Evolutionary conservation across 129 eudicot genomes (phyloP), one percentile per base, ranked within the genome.

Genomic region (Centella asiatica): DNA sequence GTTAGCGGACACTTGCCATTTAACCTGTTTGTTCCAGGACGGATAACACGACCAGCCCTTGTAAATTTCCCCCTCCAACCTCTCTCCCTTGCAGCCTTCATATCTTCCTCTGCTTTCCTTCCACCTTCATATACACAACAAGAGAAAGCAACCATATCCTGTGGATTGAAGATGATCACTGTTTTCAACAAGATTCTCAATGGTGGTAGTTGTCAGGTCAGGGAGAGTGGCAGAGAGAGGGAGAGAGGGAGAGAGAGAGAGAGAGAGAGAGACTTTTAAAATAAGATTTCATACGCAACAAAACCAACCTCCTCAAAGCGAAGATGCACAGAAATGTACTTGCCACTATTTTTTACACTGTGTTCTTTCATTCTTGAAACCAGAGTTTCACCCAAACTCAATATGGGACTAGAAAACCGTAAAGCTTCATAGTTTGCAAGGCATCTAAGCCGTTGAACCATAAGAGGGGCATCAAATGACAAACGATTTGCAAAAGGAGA

Each of bases 81-180:
- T 73, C 82, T 84, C 78, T 92, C 99, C 62, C 99, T 82, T 68
- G 99, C 99, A 69, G 92, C 99, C 57, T 75, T 80, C 99, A 92
- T 92, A 71, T 87, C 92, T 73, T 74, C 67, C 62, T 71, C 74
- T 65, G 85, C 99, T 73, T 68, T 65, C 66, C 72, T 79, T 29
- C 96, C 99, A 50, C 99, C 99, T 70, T 92, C 88, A 72, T 84
- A 92, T 62, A 82, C 73, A 75, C 99, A 92, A 60, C 99, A 92
- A 61, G 99, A 92, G 72, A 92, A 92, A 63, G 99, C 99, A 71
- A 92, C 90, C 99, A 92, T 92, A 72, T 92, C 99, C 99, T 92
- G 73, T 44, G 69, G 20, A 45, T 60, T 7, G 68, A 61, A 66
- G 14, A 63, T 31, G 50, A 48, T 69, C 42, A 76, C 50, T 44